phyloP scores from a whole-genome alignment of 176 grass and related monocot species.

The Hsuehochloa calcarea region DNA sequence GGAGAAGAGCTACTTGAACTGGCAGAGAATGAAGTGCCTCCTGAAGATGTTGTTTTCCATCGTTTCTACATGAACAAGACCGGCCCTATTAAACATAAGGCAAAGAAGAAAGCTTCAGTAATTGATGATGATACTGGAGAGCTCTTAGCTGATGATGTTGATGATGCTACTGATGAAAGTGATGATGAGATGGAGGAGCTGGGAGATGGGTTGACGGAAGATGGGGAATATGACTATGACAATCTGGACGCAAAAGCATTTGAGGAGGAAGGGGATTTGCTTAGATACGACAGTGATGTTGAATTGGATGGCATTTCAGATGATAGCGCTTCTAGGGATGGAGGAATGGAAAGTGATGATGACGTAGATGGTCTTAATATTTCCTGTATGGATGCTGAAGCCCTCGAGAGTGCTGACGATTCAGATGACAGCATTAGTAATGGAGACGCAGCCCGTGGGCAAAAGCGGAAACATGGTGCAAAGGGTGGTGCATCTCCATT shows the following conservation, averaged over 20 bases:
- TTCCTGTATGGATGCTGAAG: neutral
- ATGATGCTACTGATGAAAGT: constrained; percentile 51
- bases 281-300: constrained; percentile 69
- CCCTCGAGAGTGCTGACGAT: constrained; percentile 25
- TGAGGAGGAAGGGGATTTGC: constrained; percentile 82
- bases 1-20: constrained; percentile 87
- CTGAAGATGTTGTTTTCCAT: constrained; percentile 96
- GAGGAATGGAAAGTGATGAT: constrained; percentile 23
- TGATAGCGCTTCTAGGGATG: neutral
- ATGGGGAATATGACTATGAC: constrained; percentile 78
- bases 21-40: constrained; percentile 84
- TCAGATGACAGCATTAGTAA: constrained; percentile 30
- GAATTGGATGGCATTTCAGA: constrained; percentile 46
- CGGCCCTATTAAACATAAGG: constrained; percentile 54
- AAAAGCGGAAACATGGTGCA: constrained; percentile 49
- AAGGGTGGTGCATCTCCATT: constrained; percentile 59
- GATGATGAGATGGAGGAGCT: constrained; percentile 53
- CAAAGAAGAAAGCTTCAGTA: constrained; percentile 51
- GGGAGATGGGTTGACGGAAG: constrained; percentile 29
- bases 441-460: constrained; percentile 1
- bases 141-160: constrained; percentile 47
- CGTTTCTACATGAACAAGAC: constrained; percentile 91
- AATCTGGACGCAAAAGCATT: constrained; percentile 66
- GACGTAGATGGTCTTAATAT: constrained; percentile 9
- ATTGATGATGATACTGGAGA: constrained; percentile 67